These are phyloP conservation scores for Centaurea solstitialis DNA, from an alignment of 129 eudicot genomes.

Conservation along the genomic window DNA sequence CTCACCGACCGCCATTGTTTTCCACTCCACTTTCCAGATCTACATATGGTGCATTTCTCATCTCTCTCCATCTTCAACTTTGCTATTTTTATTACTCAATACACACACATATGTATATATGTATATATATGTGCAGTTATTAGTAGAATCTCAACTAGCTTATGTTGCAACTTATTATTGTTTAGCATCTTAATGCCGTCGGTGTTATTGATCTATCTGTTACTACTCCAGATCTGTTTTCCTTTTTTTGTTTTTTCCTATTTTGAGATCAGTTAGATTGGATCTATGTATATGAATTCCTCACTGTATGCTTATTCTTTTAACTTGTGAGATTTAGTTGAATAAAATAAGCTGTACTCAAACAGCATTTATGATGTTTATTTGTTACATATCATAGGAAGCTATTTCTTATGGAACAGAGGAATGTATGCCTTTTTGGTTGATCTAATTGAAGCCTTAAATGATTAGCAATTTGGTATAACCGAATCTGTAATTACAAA, in stretches of 20 bases:
- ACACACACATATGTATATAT: not conserved
- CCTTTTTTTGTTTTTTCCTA: not conserved
- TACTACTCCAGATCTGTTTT: slow-evolving; percentile 18
- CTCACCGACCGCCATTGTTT: slow-evolving; percentile 11
- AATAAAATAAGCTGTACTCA: not conserved
- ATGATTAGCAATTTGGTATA: not conserved
- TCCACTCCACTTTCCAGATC: slow-evolving; percentile 12
- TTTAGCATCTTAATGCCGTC: not conserved
- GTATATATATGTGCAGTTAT: not conserved
- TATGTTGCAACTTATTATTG: not conserved
- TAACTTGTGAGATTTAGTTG: slow-evolving; percentile 2
- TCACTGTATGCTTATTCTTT: not conserved
- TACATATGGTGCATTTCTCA: slow-evolving; percentile 15
- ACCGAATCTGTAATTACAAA: not conserved
- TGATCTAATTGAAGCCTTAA: slow-evolving; percentile 2
- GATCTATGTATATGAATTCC: slow-evolving; percentile 3
- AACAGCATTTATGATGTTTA: not conserved
- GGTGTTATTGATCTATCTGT: not conserved
- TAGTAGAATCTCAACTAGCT: slow-evolving; percentile 18
- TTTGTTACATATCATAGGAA: not conserved
- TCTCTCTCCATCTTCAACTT: slow-evolving; percentile 10
- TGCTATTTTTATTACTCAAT: not conserved
- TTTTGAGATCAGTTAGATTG: slow-evolving; percentile 10
- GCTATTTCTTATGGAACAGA: not conserved
- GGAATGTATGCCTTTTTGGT: not conserved